Percentiles rank a stretch among this genome's conserved stretches.
Conservation (phyloP, 169 alveolate species). For the Cytauxzoon felis region DNA sequence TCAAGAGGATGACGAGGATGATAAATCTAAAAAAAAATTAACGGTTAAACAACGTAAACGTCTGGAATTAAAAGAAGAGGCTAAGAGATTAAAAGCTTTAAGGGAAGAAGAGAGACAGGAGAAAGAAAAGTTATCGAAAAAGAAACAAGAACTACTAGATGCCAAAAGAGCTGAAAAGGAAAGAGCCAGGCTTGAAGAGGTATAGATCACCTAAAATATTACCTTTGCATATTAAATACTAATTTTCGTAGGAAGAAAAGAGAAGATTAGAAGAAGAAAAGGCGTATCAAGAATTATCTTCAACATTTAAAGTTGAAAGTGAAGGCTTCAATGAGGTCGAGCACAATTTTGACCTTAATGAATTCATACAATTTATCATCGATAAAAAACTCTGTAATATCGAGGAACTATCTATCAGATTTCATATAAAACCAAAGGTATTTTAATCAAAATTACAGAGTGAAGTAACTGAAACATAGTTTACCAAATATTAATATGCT, state of each 20-base stretch:
- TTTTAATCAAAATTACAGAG: too few relatives aligned
- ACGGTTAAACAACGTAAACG: constrained; percentile 53
- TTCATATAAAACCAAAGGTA: constrained; percentile 20
- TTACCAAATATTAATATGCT: too few relatives aligned
- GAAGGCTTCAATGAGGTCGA: constrained; percentile 32
- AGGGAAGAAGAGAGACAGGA: constrained; percentile 52
- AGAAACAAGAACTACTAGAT: constrained; percentile 20
- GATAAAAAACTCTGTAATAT: constrained; percentile 44
- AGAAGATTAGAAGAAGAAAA: constrained; percentile 22
- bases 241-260: constrained; percentile 31
- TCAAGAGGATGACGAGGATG: constrained; percentile 32
- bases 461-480: too few relatives aligned
- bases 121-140: constrained; percentile 17
- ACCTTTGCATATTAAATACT: too few relatives aligned
- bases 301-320: constrained; percentile 46
- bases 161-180: constrained; percentile 41
- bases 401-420: constrained; percentile 43
- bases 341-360: constrained; percentile 24
- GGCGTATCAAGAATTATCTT: constrained; percentile 33
- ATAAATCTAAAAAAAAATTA: constrained; percentile 1
- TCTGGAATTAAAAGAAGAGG: constrained; percentile 47
- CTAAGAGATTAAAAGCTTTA: constrained; percentile 12
- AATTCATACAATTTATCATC: constrained; percentile 34
- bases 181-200: constrained; percentile 34
- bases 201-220: neutral